Evolutionary conservation across 192 early-diverging fungal genomes (phyloP), one percentile per base, ranked within the genome.

Genomic region (Kappamyces sp.): DNA sequence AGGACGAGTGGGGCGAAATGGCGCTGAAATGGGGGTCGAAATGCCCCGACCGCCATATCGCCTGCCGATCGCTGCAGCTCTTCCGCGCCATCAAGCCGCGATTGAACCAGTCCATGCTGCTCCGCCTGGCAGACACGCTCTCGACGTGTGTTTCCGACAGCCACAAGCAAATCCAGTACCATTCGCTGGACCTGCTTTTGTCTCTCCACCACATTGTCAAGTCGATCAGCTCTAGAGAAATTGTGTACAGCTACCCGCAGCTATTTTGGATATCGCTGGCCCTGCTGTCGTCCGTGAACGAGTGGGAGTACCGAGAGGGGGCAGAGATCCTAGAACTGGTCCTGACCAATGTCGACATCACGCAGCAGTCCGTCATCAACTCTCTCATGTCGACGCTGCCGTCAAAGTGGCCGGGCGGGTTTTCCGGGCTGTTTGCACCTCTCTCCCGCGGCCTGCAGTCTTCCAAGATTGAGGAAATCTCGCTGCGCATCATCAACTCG

Each of bases 31-130:
- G 89, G 90, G 90, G 87, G 2, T 87, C 88, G 1, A 76, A 73
- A 32, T 93, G 90, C 63, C 81, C 90, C 13, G 88, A 91, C 7
- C 82, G 86, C 1, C 89, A 93, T 67, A 80, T 90, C n/a, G 92
- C 91, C 6, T 90, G 87, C 61, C 72, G 89, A 8, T 92, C 90
- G 0, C 85, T 94, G 58, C 90, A 92, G 59, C 86, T 89, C 51
- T 87, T 90, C 55, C 76, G 89, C 13, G 77, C 75, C 1, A 52
- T 94, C 4, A 77, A 74, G 61, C 88, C 91, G 6, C 70, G 70
- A 1, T 86, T 90, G 42, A 89, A 78, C 53, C 77, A 83, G 43
- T 72, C 76, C 49, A 89, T 91, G 81, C 61, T 92, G 32, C 83
- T 85, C 0, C 88, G 91, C 43, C 77, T 93, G 66, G 63, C 93